A percentile compares a stretch with the other conserved stretches of the same genome.
Conservation (phyloP, 2,329 filamentous ascomycete species). For the Paecilomyces sp. region DNA sequence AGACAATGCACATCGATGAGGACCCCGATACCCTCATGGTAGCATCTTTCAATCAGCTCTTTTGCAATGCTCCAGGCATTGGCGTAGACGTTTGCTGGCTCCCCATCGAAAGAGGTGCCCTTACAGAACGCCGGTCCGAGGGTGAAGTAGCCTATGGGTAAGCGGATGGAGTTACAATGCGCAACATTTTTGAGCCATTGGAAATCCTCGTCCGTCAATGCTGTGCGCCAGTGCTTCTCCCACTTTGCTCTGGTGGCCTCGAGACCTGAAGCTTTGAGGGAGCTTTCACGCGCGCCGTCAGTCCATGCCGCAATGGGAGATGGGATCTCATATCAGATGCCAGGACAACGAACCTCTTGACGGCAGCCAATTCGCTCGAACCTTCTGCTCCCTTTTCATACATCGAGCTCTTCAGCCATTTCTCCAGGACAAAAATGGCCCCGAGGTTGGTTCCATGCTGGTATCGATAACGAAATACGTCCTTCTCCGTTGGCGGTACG, state of each 20-base stretch:
- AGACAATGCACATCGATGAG: constrained; percentile 54
- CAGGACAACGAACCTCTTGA: constrained; percentile 30
- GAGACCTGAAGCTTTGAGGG: constrained; percentile 41
- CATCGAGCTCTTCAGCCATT: constrained; percentile 48
- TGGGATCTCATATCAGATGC: not conserved
- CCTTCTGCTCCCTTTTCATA: constrained; percentile 38
- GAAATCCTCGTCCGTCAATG: constrained; percentile 45
- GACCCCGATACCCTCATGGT: constrained; percentile 45
- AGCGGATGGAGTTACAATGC: constrained; percentile 50
- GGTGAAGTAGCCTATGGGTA: constrained; percentile 55
- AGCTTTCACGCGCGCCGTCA: constrained; percentile 15
- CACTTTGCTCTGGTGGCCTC: constrained; percentile 44
- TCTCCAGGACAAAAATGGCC: constrained; percentile 53
- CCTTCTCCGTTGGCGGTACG: constrained; percentile 10
- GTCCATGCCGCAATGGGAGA: not conserved
- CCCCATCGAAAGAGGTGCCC: constrained; percentile 45
- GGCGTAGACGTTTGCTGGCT: constrained; percentile 42
- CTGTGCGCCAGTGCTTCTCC: constrained; percentile 48
- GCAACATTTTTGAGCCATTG: constrained; percentile 46
- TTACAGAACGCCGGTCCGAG: constrained; percentile 45
- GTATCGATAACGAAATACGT: constrained; percentile 47
- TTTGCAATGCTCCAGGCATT: constrained; percentile 48
- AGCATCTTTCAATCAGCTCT: constrained; percentile 39
- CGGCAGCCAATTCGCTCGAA: constrained; percentile 46
- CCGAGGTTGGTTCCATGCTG: constrained; percentile 55